These are phyloP conservation scores for Leccinum arenicola DNA, from an alignment of 768 basidiomycete species.

Conservation along the genomic window DNA sequence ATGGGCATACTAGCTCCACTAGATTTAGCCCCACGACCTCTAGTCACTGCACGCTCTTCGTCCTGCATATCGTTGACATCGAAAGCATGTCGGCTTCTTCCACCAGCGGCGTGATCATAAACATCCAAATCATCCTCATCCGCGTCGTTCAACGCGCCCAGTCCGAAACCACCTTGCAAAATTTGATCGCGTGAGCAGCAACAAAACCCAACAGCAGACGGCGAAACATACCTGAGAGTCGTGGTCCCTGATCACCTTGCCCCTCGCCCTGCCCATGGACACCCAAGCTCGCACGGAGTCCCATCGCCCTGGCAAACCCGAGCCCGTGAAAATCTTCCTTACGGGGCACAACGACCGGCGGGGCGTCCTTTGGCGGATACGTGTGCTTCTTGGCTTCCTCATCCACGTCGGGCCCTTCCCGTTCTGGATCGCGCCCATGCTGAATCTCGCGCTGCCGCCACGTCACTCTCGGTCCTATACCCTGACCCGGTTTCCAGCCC, in stretches of 20 bases:
- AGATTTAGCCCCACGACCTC: constrained; percentile 26
- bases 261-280: constrained; percentile 18
- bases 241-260: constrained; percentile 41
- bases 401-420: constrained; percentile 51
- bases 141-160: constrained; percentile 89
- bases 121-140: constrained; percentile 91
- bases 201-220: not conserved
- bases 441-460: constrained; percentile 72
- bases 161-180: constrained; percentile 73
- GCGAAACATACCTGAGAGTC: constrained; percentile 49
- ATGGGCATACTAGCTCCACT: not conserved
- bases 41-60: constrained; percentile 50
- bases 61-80: constrained; percentile 64
- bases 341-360: constrained; percentile 54
- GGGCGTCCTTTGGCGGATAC: constrained; percentile 81
- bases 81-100: constrained; percentile 57
- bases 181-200: not conserved
- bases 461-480: constrained; percentile 87
- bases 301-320: constrained; percentile 69
- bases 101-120: constrained; percentile 52
- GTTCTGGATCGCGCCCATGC: constrained; percentile 46
- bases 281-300: constrained; percentile 59
- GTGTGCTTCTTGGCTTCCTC: constrained; percentile 85
- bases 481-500: constrained; percentile 94
- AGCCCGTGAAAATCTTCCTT: constrained; percentile 83